A percentile compares a stretch with the other conserved stretches of the same genome.
These are phyloP conservation scores for Neltuma alba DNA, from an alignment of 306 rosid species.

Conservation along the genomic window DNA sequence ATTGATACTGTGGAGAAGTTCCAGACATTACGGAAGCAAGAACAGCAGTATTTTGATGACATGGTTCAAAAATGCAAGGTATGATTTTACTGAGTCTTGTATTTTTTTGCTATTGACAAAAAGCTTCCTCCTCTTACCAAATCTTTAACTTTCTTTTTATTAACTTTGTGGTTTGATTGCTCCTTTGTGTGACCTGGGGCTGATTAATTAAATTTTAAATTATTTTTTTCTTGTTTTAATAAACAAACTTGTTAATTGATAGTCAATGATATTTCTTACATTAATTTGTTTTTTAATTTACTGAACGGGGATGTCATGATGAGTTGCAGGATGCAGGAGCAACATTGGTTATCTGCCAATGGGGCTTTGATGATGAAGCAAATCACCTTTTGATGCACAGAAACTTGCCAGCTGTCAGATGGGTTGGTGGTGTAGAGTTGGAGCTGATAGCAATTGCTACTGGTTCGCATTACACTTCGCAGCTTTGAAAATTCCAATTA, in stretches of 20 bases:
- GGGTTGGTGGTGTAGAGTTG: slow-evolving; percentile 99
- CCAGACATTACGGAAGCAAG: slow-evolving; percentile 85
- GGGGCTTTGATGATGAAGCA: slow-evolving; percentile 99
- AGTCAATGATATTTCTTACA: not conserved
- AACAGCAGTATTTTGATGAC: slow-evolving; percentile 87
- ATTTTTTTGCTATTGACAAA: not conserved
- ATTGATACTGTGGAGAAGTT: slow-evolving; percentile 96
- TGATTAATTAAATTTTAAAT: not conserved
- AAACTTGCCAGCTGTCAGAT: slow-evolving; percentile 96
- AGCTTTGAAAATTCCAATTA: slow-evolving; percentile 17
- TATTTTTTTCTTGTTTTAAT: not conserved
- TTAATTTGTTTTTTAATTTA: slow-evolving; percentile 12
- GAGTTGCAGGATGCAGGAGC: slow-evolving; percentile 88
- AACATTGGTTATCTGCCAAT: slow-evolving; percentile 93
- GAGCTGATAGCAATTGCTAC: slow-evolving; percentile 97
- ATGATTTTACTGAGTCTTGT: not conserved
- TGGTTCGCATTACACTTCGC: slow-evolving; percentile 49
- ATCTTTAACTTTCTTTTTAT: not conserved
- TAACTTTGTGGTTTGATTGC: not conserved
- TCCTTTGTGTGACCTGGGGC: not conserved
- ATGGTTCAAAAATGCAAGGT: slow-evolving; percentile 99
- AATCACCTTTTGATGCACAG: slow-evolving; percentile 95
- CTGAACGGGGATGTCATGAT: slow-evolving; percentile 14
- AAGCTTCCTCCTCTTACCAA: not conserved
- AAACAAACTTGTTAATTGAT: not conserved